Evolutionary conservation across 805 yeast species (phyloP), one percentile per base, ranked within the genome.

Genomic region (Komagataella mondaviorum): DNA sequence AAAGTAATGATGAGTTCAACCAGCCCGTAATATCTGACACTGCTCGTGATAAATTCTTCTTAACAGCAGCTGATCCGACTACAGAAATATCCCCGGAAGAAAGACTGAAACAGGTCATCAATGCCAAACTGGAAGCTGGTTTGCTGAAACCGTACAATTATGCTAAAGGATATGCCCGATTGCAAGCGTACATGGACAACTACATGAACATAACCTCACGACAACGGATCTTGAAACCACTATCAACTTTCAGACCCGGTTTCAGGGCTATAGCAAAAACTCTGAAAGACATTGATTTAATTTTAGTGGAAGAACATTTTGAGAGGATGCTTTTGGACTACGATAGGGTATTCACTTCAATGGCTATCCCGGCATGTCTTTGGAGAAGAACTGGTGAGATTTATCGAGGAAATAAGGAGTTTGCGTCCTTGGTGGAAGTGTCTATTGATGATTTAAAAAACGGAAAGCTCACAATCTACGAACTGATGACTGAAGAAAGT

Each of bases 311-410:
- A 60, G 98, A 91, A 65, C 84, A 85, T 52, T 91, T 91, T 62
- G 98, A 91, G 68, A 73, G 97, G 55, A 87, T 91, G 95, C 68
- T 91, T 47, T 70, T 91, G 50, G 96, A 91, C 59, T 89, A 91
- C 61, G 98, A 91, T 63, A 74, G 98, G 43, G 96, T 91, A 3
- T 91, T 91, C 68, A 89, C 97, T 0, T 85, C 96, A 3, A 89
- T 91, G 96, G 96, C 97, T 6, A 88, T 91, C 54, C 98, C 98
- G 1, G 96, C 97, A 1, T 91, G 98, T 67, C 72, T 91, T 24
- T 91, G 98, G 97, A 72, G 98, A 63, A 81, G 98, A 59, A 90
- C 98, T 0, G 98, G 98, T 2, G 98, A 91, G 58, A 91, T 91
- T 3, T 91, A 88, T 59, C 68, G 97, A 54, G 98, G 96, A 0